Evolutionary conservation across 345 rosid species (phyloP).

Genomic region (Boechera retrofracta): DNA sequence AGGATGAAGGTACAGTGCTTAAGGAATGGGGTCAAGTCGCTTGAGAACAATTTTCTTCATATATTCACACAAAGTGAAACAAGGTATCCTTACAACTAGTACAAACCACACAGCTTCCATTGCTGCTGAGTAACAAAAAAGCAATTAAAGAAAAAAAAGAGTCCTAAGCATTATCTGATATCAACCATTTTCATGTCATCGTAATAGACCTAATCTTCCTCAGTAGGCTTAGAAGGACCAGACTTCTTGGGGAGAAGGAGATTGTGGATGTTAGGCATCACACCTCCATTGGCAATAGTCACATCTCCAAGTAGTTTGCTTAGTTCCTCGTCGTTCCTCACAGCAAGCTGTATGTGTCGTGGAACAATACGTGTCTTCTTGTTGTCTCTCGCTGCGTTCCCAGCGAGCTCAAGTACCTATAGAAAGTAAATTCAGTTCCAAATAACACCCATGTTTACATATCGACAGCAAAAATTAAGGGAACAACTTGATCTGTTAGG

Average conservation of each 20-base stretch:
- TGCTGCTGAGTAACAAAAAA: slow-evolving; percentile 10
- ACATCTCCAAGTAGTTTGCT: slow-evolving; percentile 94
- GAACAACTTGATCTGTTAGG: neutral
- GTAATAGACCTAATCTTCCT: slow-evolving; percentile 57
- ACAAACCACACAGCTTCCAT: slow-evolving; percentile 9
- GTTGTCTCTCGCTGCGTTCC: slow-evolving; percentile 90
- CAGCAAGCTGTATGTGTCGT: slow-evolving; percentile 87
- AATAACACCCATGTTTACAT: neutral
- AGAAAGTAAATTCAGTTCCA: neutral
- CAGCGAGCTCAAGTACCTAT: slow-evolving; percentile 86
- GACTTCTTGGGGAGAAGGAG: slow-evolving; percentile 90
- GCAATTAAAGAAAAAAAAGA: neutral
- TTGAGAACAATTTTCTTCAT: slow-evolving; percentile 54
- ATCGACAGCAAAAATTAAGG: neutral
- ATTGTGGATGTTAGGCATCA: slow-evolving; percentile 97
- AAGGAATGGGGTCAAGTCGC: slow-evolving; percentile 25
- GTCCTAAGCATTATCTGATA: slow-evolving; percentile 6
- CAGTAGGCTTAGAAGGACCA: slow-evolving; percentile 56
- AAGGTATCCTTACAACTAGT: slow-evolving; percentile 9
- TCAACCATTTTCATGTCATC: neutral
- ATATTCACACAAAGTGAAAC: slow-evolving; percentile 33
- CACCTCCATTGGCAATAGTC: slow-evolving; percentile 93
- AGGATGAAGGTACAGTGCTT: slow-evolving; percentile 58
- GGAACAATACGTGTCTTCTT: slow-evolving; percentile 92
- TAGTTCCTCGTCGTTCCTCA: slow-evolving; percentile 89